These are phyloP conservation scores for Psidium friedrichsthalianum DNA, from an alignment of 345 rosid species.

Conservation along the genomic window DNA sequence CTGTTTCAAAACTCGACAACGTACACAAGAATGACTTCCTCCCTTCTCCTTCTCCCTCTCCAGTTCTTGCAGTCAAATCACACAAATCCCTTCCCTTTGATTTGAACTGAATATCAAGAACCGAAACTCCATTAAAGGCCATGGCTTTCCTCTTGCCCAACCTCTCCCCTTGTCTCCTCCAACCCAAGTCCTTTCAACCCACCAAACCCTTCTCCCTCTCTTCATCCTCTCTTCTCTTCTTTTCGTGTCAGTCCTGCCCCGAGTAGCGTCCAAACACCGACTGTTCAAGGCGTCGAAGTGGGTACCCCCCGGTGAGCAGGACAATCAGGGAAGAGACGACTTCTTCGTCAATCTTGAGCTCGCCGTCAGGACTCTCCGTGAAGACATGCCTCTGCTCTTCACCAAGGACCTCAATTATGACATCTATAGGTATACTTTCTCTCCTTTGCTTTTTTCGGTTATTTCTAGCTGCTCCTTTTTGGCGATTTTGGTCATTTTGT, in stretches of 20 bases:
- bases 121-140: not conserved
- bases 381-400: slow-evolving; percentile 73
- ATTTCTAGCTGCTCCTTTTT: too few species aligned
- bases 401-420: slow-evolving; percentile 71
- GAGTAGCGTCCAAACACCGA: slow-evolving; percentile 2
- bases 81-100: slow-evolving; percentile 6
- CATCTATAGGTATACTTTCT: slow-evolving; percentile 56
- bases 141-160: slow-evolving; percentile 84
- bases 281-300: slow-evolving; percentile 16
- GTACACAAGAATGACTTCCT: not conserved
- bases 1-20: slow-evolving; percentile 2
- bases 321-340: slow-evolving; percentile 38
- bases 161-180: slow-evolving; percentile 52
- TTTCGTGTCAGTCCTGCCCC: not conserved
- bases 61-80: not conserved
- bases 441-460: slow-evolving; percentile 12
- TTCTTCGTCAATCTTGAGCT: slow-evolving; percentile 72
- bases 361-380: slow-evolving; percentile 80
- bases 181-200: slow-evolving; percentile 15
- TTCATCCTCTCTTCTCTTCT: not conserved
- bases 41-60: not conserved
- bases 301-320: too few species aligned
- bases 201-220: not conserved
- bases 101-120: not conserved
- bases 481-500: not conserved